Evolutionary conservation across 352 stramenopile genomes (phyloP).

Genomic region (Phytophthora fragariae): DNA sequence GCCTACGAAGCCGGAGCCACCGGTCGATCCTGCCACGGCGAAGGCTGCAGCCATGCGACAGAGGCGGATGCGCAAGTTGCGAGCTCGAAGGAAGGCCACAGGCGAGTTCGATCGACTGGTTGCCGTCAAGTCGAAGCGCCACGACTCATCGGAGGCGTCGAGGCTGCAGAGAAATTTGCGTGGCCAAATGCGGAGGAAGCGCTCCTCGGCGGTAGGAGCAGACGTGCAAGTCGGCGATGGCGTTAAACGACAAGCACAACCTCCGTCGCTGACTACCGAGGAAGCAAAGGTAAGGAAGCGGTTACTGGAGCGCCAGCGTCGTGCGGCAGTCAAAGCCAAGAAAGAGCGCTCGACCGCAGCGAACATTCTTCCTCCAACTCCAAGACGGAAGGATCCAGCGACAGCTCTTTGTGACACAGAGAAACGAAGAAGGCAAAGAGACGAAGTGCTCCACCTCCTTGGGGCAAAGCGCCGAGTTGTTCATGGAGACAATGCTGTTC

Average conservation of each 20-base stretch:
- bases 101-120: conserved; percentile 18
- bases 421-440: neutral
- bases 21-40: conserved; percentile 5
- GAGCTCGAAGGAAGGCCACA: conserved; percentile 23
- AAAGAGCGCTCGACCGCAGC: neutral
- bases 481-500: neutral
- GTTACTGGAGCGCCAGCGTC: conserved; percentile 3
- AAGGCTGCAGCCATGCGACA: conserved; percentile 14
- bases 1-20: neutral
- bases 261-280: neutral
- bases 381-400: neutral
- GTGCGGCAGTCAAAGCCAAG: conserved; percentile 16
- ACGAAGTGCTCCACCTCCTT: neutral
- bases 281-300: conserved; percentile 13
- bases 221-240: neutral
- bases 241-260: neutral
- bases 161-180: conserved; percentile 23
- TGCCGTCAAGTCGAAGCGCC: conserved; percentile 25
- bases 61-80: conserved; percentile 29
- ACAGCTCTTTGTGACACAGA: neutral
- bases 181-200: conserved; percentile 17
- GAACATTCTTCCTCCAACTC: neutral
- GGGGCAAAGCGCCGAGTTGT: neutral
- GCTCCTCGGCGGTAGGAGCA: neutral
- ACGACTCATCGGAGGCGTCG: neutral